These are phyloP conservation scores for Theobroma grandiflorum DNA, from an alignment of 441 rosid genomes.

Conservation along the genomic window DNA sequence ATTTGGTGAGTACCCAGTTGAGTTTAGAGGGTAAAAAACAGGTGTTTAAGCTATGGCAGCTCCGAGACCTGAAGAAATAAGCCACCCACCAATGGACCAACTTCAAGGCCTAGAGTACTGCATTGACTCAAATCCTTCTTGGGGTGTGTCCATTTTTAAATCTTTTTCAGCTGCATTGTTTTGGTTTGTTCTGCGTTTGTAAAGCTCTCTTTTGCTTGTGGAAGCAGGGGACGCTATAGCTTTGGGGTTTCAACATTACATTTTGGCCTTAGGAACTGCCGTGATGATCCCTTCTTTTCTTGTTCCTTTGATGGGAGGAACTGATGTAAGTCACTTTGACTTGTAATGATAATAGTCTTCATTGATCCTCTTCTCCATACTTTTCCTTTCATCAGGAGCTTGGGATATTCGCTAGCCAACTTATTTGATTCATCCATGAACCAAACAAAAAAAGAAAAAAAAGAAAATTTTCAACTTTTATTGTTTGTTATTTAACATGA, in stretches of 20 bases:
- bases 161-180: not conserved
- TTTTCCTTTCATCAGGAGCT: not conserved
- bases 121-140: slow-evolving; percentile 98
- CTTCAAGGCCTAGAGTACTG: slow-evolving; percentile 99
- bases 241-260: slow-evolving; percentile 96
- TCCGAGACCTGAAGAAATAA: slow-evolving; percentile 92
- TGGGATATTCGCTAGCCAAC: not conserved
- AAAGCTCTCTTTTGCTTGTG: slow-evolving; percentile 27
- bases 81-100: slow-evolving; percentile 96
- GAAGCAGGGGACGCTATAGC: slow-evolving; percentile 90
- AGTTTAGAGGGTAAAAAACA: slow-evolving; percentile 19
- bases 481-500: slow-evolving; percentile 22
- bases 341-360: not conserved
- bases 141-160: slow-evolving; percentile 64
- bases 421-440: not conserved
- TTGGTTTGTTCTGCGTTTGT: slow-evolving; percentile 13
- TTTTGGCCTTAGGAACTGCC: slow-evolving; percentile 96
- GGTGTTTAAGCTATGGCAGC: slow-evolving; percentile 64
- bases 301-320: slow-evolving; percentile 98
- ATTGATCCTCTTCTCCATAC: not conserved
- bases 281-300: slow-evolving; percentile 99
- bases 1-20: slow-evolving; percentile 40
- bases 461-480: not conserved
- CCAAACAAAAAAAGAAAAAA: not conserved
- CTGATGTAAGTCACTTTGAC: slow-evolving; percentile 65